Evolutionary conservation across 2,329 filamentous ascomycete species (phyloP), one percentile per base, ranked within the genome.

Genomic region (Verticillium isaacii): DNA sequence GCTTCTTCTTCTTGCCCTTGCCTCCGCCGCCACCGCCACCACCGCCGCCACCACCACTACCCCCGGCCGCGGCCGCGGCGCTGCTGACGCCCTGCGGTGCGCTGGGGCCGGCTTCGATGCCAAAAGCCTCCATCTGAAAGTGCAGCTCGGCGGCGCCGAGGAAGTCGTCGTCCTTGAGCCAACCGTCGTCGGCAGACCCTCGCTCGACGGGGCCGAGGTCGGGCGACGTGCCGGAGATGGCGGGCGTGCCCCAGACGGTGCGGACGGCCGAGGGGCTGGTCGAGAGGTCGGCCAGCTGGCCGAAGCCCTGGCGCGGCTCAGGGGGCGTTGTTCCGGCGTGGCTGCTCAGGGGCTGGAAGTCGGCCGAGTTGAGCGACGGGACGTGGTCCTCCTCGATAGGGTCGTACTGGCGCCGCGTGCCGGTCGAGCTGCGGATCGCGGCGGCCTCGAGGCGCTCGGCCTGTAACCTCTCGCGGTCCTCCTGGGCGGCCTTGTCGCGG

Each of bases 211-310:
- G 39, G 58, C 61, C 39, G 14, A 45, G 36, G 11, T 60, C 61
- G 5, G 64, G 32, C 60, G 63, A 63, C 73, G 68, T 12, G 1
- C 75, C 64, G 2, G 81, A 72, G 2, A 96, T 78, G 0, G 84
- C 86, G 3, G 85, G 82, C 0, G 94, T 98, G n/a, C 94, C 94
- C 94, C 94, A 98, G 0, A 98, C 92, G 0, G 94, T 98, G 64
- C 87, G 88, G 50, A 85, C 80, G 0, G 87, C 85, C 7, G 86
- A 88, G 0, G 93, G 93, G 65, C 91, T 96, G 1, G 91, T 93
- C 4, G 92, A 93, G 67, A 93, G 88, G 1, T 88, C 89, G 0
- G 91, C 90, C 25, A 96, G 77, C 2, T 86, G 85, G 37, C 84
- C 83, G 68, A 92, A 92, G 0, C 85, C 86, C 14, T 82, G 80